Conservation (phyloP, 2,329 filamentous ascomycete genomes). For the Gremmenia infestans region DNA sequence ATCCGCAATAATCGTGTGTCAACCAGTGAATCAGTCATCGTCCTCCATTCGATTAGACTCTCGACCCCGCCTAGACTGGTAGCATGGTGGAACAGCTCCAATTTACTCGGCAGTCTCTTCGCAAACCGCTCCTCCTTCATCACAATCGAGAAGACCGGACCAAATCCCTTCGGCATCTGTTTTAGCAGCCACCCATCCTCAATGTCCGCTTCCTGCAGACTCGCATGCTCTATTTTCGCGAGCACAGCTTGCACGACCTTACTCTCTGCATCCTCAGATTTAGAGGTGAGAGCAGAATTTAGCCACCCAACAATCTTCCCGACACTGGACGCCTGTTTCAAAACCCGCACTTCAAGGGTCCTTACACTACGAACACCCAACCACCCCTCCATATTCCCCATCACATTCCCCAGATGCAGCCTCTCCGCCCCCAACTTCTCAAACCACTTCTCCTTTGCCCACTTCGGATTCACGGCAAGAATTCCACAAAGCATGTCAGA, state of each 20-base stretch:
- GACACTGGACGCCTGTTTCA: conserved; percentile 69
- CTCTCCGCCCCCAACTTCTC: conserved; percentile 60
- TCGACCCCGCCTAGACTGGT: conserved; percentile 93
- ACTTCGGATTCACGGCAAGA: conserved; percentile 56
- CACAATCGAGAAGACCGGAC: conserved; percentile 78
- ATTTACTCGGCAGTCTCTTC: conserved; percentile 66
- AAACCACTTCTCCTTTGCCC: conserved; percentile 51
- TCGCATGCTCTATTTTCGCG: conserved; percentile 66
- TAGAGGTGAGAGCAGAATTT: conserved; percentile 29
- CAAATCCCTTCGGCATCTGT: conserved; percentile 91
- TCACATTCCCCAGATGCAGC: conserved; percentile 72
- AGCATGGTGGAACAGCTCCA: conserved; percentile 86
- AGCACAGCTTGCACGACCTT: conserved; percentile 50
- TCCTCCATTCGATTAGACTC: conserved; percentile 92
- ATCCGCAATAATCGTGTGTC: conserved; percentile 71
- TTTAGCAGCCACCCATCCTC: conserved; percentile 65
- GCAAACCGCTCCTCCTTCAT: conserved; percentile 59
- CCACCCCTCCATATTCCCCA: conserved; percentile 91
- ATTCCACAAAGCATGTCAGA: conserved; percentile 90
- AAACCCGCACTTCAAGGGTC: conserved; percentile 78
- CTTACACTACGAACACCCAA: conserved; percentile 80
- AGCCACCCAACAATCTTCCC: conserved; percentile 69
- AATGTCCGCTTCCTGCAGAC: conserved; percentile 62
- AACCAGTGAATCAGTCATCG: conserved; percentile 74
- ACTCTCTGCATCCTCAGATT: conserved; percentile 31